A percentile compares a stretch with the other conserved stretches of the same genome.
phyloP scores from a whole-genome alignment of 352 stramenopile genomes.

The Bremia lactucae region DNA sequence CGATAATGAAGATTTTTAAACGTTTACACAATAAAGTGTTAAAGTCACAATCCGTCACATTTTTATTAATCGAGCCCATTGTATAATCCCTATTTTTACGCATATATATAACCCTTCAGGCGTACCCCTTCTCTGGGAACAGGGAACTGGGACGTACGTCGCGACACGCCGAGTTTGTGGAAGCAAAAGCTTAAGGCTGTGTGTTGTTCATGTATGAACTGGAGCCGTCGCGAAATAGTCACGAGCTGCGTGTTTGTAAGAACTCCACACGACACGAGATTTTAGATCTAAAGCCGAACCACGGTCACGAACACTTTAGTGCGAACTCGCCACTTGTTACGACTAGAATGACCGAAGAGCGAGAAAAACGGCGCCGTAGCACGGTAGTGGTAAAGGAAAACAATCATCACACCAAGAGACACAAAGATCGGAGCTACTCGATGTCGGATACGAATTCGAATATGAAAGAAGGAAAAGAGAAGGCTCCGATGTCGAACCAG shows the following conservation, averaged over 20 bases:
- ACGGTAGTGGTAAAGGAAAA: constrained; percentile 7
- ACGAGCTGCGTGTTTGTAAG: constrained; percentile 35
- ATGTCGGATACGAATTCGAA: constrained; percentile 5
- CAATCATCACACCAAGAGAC: constrained; percentile 17
- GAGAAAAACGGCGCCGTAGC: constrained; percentile 24
- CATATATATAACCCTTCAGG: not conserved
- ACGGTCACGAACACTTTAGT: constrained; percentile 4
- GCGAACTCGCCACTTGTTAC: constrained; percentile 1
- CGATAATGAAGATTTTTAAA: constrained; percentile 8
- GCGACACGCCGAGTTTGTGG: constrained; percentile 20
- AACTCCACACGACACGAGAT: constrained; percentile 42
- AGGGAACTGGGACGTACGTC: constrained; percentile 7
- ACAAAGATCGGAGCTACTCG: constrained; percentile 14
- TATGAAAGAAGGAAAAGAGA: too few relatives aligned
- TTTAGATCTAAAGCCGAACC: constrained; percentile 34
- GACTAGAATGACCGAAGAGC: constrained; percentile 8
- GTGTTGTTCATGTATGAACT: constrained; percentile 58
- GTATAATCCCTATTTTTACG: not conserved
- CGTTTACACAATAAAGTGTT: too few relatives aligned
- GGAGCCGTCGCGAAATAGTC: constrained; percentile 26
- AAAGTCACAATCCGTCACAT: not conserved
- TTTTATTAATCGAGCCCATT: constrained; percentile 14
- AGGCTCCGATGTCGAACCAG: too few relatives aligned
- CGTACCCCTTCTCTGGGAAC: not conserved
- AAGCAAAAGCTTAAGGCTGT: constrained; percentile 44